A percentile compares a stretch with the other conserved stretches of the same genome.
phyloP scores from a whole-genome alignment of 2,329 filamentous ascomycete genomes.

The Cercospora sp. region DNA sequence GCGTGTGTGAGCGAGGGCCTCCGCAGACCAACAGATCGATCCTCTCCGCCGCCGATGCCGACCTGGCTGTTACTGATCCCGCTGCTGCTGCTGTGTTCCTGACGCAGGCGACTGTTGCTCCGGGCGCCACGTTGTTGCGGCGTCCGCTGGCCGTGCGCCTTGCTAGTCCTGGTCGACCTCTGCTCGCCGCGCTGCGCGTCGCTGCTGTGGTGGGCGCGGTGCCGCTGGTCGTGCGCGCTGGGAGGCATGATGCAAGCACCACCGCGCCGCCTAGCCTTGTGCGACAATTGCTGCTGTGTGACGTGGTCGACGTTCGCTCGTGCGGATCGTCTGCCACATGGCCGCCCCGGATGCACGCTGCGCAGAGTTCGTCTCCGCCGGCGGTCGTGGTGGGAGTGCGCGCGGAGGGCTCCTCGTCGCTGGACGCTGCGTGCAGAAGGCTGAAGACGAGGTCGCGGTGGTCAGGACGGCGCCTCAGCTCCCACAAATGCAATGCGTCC shows the following conservation, averaged over 20 bases:
- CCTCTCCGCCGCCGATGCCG: neutral
- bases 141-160: neutral
- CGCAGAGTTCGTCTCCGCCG: neutral
- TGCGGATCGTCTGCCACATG: neutral
- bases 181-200: neutral
- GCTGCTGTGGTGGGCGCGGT: neutral
- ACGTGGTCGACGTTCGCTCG: neutral
- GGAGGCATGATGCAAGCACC: neutral
- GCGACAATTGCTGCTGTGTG: constrained; percentile 7
- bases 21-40: constrained; percentile 1
- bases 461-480: neutral
- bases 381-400: neutral
- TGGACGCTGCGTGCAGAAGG: neutral
- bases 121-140: neutral
- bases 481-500: neutral
- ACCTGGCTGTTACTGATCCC: neutral
- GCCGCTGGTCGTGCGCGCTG: neutral
- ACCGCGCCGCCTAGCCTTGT: neutral
- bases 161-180: neutral
- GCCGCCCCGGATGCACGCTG: neutral
- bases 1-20: constrained; percentile 5
- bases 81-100: neutral
- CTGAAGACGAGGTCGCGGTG: neutral
- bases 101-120: constrained; percentile 2
- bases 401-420: neutral